A percentile compares a stretch with the other conserved stretches of the same genome.
phyloP scores from a whole-genome alignment of 1,284 basidiomycete genomes.

The Ustilago vetiveriae region DNA sequence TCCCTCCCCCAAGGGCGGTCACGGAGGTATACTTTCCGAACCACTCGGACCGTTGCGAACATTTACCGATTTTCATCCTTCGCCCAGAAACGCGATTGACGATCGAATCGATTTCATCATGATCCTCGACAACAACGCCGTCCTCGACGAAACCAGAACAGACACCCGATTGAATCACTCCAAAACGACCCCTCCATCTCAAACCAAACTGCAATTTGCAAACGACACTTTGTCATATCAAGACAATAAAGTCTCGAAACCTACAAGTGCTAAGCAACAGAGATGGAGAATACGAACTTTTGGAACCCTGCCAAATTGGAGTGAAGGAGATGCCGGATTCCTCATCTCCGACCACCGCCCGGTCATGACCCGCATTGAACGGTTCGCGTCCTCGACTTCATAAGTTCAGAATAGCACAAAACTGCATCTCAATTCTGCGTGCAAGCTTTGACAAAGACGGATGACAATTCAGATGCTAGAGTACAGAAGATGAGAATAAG shows the following conservation, averaged over 20 bases:
- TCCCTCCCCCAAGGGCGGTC: background rate
- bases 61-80: slow-evolving; percentile 47
- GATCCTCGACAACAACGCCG: slow-evolving; percentile 38
- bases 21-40: slow-evolving; percentile 17
- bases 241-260: background rate
- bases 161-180: slow-evolving; percentile 28
- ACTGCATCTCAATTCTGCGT: no score
- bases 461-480: slow-evolving; percentile 4
- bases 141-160: slow-evolving; percentile 25
- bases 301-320: slow-evolving; percentile 51
- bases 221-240: no score
- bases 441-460: no score
- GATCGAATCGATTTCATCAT: slow-evolving; percentile 53
- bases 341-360: slow-evolving; percentile 52
- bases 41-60: slow-evolving; percentile 36
- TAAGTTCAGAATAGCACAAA: background rate
- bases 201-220: background rate
- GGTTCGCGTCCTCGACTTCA: slow-evolving; percentile 2
- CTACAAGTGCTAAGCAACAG: background rate
- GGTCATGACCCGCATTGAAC: slow-evolving; percentile 37
- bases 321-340: slow-evolving; percentile 50
- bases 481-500: background rate
- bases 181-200: slow-evolving; percentile 6
- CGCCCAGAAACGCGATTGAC: slow-evolving; percentile 31
- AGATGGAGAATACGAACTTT: slow-evolving; percentile 42